Evolutionary conservation across 2,329 filamentous ascomycete genomes (phyloP).

Genomic region (Paramyrothecium roridum): DNA sequence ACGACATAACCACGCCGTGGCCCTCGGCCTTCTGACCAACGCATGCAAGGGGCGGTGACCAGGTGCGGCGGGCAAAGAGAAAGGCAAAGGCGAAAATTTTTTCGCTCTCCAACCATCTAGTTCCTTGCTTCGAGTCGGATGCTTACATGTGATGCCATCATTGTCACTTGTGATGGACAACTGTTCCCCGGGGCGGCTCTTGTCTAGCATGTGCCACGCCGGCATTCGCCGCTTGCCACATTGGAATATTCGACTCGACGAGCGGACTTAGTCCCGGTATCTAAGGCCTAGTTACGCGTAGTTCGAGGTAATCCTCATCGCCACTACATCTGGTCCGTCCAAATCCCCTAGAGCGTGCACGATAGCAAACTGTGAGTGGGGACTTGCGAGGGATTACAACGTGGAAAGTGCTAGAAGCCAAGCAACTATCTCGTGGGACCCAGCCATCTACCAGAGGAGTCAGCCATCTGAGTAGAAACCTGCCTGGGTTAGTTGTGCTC

Average conservation of each 20-base stretch:
- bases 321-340: no score
- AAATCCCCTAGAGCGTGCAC: neutral
- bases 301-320: no score
- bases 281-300: no score
- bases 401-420: neutral
- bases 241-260: no score
- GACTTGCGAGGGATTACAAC: neutral
- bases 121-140: neutral
- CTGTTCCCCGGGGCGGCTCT: no score
- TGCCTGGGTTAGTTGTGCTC: neutral
- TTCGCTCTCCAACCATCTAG: neutral
- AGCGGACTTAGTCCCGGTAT: no score
- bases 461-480: no score
- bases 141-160: neutral
- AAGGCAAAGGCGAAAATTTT: neutral
- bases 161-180: neutral
- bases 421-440: neutral
- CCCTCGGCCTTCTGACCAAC: neutral
- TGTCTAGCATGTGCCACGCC: no score
- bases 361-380: neutral
- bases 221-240: no score
- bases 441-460: neutral
- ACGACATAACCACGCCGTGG: neutral
- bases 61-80: neutral
- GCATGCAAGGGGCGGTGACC: neutral